phyloP scores from a whole-genome alignment of 345 rosid genomes.

The Turnera subulata region DNA sequence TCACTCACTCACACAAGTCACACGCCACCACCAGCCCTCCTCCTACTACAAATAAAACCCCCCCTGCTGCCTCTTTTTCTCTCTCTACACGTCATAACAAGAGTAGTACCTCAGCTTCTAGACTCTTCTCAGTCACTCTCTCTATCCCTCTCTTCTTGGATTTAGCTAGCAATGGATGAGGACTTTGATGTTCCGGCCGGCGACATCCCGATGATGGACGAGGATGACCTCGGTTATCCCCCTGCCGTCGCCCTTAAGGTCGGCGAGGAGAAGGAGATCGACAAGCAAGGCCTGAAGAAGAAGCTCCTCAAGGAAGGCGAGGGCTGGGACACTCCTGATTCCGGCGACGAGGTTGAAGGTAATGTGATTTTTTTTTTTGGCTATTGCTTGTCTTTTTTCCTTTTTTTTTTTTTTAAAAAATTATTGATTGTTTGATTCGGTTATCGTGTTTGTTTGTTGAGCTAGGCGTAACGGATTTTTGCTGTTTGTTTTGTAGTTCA shows the following conservation, averaged over 20 bases:
- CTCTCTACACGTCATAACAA: not conserved
- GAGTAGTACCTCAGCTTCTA: not conserved
- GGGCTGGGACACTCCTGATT: slow-evolving; percentile 46
- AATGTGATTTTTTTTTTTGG: too few species aligned
- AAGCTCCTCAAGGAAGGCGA: slow-evolving; percentile 32
- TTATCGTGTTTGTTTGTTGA: not conserved
- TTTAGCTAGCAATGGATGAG: slow-evolving; percentile 19
- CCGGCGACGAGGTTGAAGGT: slow-evolving; percentile 50
- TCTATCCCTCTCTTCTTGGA: not conserved
- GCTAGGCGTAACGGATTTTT: not conserved
- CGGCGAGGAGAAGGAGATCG: slow-evolving; percentile 24
- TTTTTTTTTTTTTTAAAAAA: too few species aligned
- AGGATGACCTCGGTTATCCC: slow-evolving; percentile 6
- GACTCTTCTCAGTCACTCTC: not conserved
- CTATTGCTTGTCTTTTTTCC: not conserved
- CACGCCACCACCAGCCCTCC: not conserved
- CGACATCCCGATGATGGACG: slow-evolving; percentile 15
- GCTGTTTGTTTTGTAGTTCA: slow-evolving; percentile 24
- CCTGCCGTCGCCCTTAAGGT: slow-evolving; percentile 10
- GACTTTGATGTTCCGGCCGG: slow-evolving; percentile 20
- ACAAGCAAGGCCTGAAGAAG: slow-evolving; percentile 33
- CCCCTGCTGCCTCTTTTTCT: not conserved
- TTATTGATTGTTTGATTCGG: too few species aligned
- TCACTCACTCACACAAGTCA: too few species aligned
- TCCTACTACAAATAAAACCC: not conserved